Conservation (phyloP, 129 eudicot genomes). For the Silybum marianum region DNA sequence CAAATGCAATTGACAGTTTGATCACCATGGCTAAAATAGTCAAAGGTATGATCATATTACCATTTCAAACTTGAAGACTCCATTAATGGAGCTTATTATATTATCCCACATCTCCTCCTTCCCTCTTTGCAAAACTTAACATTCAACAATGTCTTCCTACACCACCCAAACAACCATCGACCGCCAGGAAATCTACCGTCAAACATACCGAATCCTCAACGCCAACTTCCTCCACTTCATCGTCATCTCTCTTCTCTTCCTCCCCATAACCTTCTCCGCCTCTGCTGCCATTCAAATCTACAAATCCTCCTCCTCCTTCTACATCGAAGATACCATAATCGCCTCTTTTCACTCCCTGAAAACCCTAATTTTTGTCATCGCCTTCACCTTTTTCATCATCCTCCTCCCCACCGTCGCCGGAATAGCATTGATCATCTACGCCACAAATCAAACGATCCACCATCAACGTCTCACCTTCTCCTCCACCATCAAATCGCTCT, state of each 20-base stretch:
- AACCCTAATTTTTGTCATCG: background rate
- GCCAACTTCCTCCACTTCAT: constrained; percentile 62
- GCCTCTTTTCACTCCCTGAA: background rate
- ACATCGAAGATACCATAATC: constrained; percentile 18
- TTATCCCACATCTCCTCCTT: background rate
- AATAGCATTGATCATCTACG: constrained; percentile 15
- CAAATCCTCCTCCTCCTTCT: constrained; percentile 15
- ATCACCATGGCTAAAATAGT: too few species aligned
- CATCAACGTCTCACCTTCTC: constrained; percentile 40
- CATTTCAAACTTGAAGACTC: too few species aligned
- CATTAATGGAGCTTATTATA: too few species aligned
- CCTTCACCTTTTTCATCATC: background rate
- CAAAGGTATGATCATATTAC: too few species aligned
- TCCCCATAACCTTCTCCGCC: constrained; percentile 55
- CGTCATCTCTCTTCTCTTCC: constrained; percentile 58
- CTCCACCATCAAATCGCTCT: constrained; percentile 43
- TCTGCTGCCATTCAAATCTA: constrained; percentile 28
- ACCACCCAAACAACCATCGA: constrained; percentile 25
- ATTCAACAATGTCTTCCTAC: constrained; percentile 15
- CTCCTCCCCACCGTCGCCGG: constrained; percentile 13
- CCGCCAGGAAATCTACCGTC: background rate
- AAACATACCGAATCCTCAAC: constrained; percentile 30
- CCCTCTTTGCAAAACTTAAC: background rate
- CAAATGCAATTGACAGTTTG: too few species aligned
- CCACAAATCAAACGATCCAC: constrained; percentile 13